A percentile compares a stretch with the other conserved stretches of the same genome.
Conservation (phyloP, 305 asterid species). For the Fraxinus sp. region DNA sequence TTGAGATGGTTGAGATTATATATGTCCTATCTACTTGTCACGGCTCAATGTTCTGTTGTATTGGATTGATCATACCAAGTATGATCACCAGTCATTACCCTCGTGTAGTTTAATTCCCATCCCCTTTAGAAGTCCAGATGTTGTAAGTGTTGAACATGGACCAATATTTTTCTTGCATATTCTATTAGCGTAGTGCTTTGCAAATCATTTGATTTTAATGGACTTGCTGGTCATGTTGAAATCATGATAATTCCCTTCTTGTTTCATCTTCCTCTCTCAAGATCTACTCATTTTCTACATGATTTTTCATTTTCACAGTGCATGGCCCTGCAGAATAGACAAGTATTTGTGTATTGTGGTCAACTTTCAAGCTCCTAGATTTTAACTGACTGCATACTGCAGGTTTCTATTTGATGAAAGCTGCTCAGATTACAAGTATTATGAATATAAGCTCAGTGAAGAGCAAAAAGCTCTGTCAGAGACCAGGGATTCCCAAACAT, state of each 20-base stretch:
- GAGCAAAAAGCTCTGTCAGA: slow-evolving; percentile 73
- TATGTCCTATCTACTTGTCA: neutral
- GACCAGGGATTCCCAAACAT: slow-evolving; percentile 46
- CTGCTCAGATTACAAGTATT: slow-evolving; percentile 86
- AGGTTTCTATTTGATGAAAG: slow-evolving; percentile 86
- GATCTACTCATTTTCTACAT: neutral
- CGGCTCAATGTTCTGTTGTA: neutral
- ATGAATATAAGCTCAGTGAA: slow-evolving; percentile 71
- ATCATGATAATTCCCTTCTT: neutral
- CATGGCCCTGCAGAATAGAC: neutral
- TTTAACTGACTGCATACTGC: slow-evolving; percentile 31
- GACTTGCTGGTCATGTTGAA: neutral
- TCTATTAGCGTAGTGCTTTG: neutral
- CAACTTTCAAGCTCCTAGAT: slow-evolving; percentile 1
- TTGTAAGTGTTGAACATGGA: neutral
- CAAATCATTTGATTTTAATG: neutral
- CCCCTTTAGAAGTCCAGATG: neutral
- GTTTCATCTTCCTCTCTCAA: neutral
- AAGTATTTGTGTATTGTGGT: neutral
- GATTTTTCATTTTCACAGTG: neutral
- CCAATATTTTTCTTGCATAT: neutral
- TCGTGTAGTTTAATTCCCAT: neutral
- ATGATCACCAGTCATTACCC: neutral
- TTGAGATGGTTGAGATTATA: neutral
- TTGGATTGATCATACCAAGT: neutral